phyloP scores from a whole-genome alignment of 2,329 filamentous ascomycete species.

The Cryphonectria nitschkei region DNA sequence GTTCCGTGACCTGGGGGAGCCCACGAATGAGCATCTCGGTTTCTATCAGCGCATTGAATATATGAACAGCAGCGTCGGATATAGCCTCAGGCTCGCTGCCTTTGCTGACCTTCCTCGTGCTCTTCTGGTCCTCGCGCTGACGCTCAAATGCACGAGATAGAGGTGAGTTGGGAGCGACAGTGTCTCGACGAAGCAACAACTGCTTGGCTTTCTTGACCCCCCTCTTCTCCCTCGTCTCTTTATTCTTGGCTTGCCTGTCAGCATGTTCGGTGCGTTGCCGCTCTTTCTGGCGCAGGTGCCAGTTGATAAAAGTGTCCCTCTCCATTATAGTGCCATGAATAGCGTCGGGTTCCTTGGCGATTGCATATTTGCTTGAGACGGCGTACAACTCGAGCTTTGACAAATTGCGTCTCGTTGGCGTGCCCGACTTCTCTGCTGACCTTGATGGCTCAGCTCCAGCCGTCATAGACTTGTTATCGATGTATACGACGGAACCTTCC shows the following conservation, averaged over 20 bases:
- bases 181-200: constrained; percentile 17
- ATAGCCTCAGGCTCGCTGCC: background rate
- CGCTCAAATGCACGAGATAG: constrained; percentile 13
- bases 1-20: no score
- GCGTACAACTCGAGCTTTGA: background rate
- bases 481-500: background rate
- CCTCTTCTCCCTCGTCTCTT: constrained; percentile 9
- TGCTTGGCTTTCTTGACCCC: constrained; percentile 21
- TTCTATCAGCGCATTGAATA: background rate
- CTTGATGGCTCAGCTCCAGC: background rate
- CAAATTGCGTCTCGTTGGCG: background rate
- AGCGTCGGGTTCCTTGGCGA: background rate
- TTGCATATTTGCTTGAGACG: background rate
- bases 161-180: constrained; percentile 9
- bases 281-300: constrained; percentile 19
- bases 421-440: background rate
- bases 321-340: background rate
- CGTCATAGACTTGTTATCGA: background rate
- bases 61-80: background rate
- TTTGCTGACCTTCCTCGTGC: background rate
- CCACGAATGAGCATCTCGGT: background rate
- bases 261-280: constrained; percentile 1
- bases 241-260: constrained; percentile 2
- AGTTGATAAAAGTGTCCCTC: background rate
- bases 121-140: constrained; percentile 2